phyloP scores from a whole-genome alignment of 2,329 filamentous ascomycete species.

The Colletotrichum sp. region DNA sequence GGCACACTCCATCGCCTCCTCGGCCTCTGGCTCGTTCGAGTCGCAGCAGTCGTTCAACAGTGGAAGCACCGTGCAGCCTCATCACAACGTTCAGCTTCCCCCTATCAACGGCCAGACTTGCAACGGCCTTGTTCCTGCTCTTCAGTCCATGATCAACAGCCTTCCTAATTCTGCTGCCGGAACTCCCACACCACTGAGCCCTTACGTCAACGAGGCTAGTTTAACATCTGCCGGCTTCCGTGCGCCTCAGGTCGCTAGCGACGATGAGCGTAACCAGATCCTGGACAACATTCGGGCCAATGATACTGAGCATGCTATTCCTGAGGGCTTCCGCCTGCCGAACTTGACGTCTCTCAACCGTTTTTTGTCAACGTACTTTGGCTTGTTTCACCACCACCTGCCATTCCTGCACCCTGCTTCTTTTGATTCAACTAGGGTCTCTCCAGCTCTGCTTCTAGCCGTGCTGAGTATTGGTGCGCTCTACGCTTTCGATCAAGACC shows the following conservation, averaged over 20 bases:
- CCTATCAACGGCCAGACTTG: slow-evolving; percentile 69
- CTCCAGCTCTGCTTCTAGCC: slow-evolving; percentile 83
- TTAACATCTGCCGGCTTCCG: slow-evolving; percentile 63
- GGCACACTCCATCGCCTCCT: slow-evolving; percentile 75
- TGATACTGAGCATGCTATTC: slow-evolving; percentile 82
- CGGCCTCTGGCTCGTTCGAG: slow-evolving; percentile 70
- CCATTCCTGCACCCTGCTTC: slow-evolving; percentile 94
- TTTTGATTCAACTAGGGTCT: slow-evolving; percentile 80
- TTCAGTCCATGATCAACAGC: slow-evolving; percentile 77
- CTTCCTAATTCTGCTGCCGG: slow-evolving; percentile 71
- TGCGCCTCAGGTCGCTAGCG: slow-evolving; percentile 81
- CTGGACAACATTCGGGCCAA: slow-evolving; percentile 83
- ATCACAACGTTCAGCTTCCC: slow-evolving; percentile 64
- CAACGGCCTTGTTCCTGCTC: slow-evolving; percentile 67
- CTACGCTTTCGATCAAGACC: slow-evolving; percentile 96
- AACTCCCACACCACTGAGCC: slow-evolving; percentile 77
- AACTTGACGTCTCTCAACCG: slow-evolving; percentile 82
- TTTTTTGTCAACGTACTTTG: slow-evolving; percentile 95
- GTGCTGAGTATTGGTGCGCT: slow-evolving; percentile 94
- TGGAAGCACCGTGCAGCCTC: slow-evolving; percentile 61
- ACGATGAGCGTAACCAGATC: slow-evolving; percentile 85
- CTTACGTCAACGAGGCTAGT: slow-evolving; percentile 66
- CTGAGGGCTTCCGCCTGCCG: slow-evolving; percentile 89
- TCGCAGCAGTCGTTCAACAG: slow-evolving; percentile 68
- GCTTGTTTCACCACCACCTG: slow-evolving; percentile 94